These are phyloP conservation scores for Primulina eburnea DNA, from an alignment of 257 asterid species.

Conservation along the genomic window DNA sequence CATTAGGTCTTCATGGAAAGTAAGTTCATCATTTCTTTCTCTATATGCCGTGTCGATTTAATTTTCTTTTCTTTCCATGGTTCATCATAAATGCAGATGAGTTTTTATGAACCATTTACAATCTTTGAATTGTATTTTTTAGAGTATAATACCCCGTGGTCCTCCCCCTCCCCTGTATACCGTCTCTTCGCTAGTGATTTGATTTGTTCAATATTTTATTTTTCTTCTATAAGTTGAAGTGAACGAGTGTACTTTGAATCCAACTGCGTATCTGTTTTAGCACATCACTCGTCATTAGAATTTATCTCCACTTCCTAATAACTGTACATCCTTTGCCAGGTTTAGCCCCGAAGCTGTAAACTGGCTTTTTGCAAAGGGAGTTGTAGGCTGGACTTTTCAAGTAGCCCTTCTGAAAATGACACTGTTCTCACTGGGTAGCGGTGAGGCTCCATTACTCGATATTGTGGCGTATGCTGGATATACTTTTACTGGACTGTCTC, in stretches of 20 bases:
- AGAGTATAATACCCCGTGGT: not conserved
- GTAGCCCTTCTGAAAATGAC: conserved; percentile 50
- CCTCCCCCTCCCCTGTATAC: too few species aligned
- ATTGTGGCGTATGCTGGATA: conserved; percentile 53
- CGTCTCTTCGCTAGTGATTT: not conserved
- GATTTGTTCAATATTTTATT: not conserved
- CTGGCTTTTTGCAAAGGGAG: conserved; percentile 46
- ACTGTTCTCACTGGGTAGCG: conserved; percentile 48
- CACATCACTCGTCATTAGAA: not conserved
- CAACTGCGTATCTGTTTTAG: not conserved
- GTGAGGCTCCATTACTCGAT: conserved; percentile 60
- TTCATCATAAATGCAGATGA: too few species aligned
- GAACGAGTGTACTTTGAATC: not conserved
- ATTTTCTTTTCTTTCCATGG: not conserved
- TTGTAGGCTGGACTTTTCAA: conserved; percentile 53
- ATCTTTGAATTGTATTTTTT: too few species aligned
- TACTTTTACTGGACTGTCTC: conserved; percentile 47
- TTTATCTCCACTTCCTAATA: not conserved
- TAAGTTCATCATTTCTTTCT: conserved; percentile 27
- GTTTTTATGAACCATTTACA: not conserved
- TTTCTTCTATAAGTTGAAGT: not conserved
- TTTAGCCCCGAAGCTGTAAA: conserved; percentile 57
- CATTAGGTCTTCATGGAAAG: conserved; percentile 52
- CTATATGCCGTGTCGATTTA: not conserved
- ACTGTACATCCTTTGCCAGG: conserved; percentile 28